These are phyloP conservation scores for Paracoccidioides lutzii DNA, from an alignment of 2,329 filamentous ascomycete species.

Conservation along the genomic window DNA sequence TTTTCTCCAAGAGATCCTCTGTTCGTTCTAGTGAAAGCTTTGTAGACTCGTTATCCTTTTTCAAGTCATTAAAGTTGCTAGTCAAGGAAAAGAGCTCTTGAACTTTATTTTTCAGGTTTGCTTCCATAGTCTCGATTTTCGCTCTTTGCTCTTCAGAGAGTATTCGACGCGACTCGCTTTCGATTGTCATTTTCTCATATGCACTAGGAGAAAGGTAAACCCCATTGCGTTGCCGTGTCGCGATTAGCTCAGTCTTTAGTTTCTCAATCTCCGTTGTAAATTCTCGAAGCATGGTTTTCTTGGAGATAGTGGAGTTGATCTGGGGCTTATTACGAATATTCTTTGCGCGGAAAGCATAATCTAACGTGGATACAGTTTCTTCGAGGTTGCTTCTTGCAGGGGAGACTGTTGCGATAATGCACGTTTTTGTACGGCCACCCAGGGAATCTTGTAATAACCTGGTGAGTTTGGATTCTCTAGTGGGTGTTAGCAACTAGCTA, in stretches of 20 bases:
- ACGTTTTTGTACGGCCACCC: slow-evolving; percentile 90
- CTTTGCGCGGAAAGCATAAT: slow-evolving; percentile 95
- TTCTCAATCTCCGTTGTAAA: slow-evolving; percentile 90
- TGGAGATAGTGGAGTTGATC: slow-evolving; percentile 80
- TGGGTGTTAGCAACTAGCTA: not conserved
- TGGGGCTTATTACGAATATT: slow-evolving; percentile 98
- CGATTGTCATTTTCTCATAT: slow-evolving; percentile 80
- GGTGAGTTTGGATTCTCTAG: slow-evolving; percentile 86
- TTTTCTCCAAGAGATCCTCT: slow-evolving; percentile 70
- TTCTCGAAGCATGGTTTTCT: slow-evolving; percentile 80
- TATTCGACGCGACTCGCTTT: slow-evolving; percentile 85
- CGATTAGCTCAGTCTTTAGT: slow-evolving; percentile 83
- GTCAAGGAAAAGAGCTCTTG: slow-evolving; percentile 83
- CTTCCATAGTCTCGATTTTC: slow-evolving; percentile 84
- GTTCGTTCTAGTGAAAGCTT: slow-evolving; percentile 62
- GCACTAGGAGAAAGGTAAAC: slow-evolving; percentile 83
- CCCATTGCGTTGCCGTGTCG: slow-evolving; percentile 83
- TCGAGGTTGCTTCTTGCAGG: slow-evolving; percentile 91
- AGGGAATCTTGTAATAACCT: slow-evolving; percentile 90
- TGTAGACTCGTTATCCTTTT: slow-evolving; percentile 77
- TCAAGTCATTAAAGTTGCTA: slow-evolving; percentile 73
- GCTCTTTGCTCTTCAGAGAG: slow-evolving; percentile 84
- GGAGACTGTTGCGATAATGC: slow-evolving; percentile 94
- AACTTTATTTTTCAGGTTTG: slow-evolving; percentile 80
- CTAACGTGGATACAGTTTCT: slow-evolving; percentile 93